Conservation (phyloP, 805 yeast genomes). For the Trichomonascus vanleenenianus region DNA sequence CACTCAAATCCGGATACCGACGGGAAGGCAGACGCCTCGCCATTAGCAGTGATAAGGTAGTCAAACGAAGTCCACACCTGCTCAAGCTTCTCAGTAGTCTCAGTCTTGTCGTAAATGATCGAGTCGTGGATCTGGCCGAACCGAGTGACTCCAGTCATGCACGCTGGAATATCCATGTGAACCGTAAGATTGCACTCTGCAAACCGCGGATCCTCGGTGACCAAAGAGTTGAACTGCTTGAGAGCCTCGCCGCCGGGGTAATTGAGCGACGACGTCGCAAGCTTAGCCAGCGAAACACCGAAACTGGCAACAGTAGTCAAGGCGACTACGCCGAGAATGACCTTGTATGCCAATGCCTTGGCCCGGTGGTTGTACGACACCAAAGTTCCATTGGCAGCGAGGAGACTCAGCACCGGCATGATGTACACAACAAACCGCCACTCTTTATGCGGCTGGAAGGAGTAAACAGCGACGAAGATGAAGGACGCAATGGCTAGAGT, state of each 20-base stretch:
- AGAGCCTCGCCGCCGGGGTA: slow-evolving; percentile 89
- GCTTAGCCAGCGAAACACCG: slow-evolving; percentile 41
- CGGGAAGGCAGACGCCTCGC: slow-evolving; percentile 5
- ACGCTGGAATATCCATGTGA: slow-evolving; percentile 71
- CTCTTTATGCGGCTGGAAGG: slow-evolving; percentile 86
- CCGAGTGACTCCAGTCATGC: slow-evolving; percentile 80
- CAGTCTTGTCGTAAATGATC: slow-evolving; percentile 69
- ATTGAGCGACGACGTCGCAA: slow-evolving; percentile 59
- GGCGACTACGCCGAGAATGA: slow-evolving; percentile 17
- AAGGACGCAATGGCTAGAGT: slow-evolving; percentile 45
- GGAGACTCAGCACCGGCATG: slow-evolving; percentile 57
- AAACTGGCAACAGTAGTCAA: slow-evolving; percentile 32
- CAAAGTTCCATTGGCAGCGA: slow-evolving; percentile 53
- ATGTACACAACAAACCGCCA: slow-evolving; percentile 83
- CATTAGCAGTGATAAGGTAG: slow-evolving; percentile 40
- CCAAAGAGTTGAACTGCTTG: slow-evolving; percentile 38
- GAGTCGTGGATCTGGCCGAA: slow-evolving; percentile 49
- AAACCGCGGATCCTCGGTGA: slow-evolving; percentile 19
- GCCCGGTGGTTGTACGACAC: slow-evolving; percentile 7
- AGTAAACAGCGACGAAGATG: slow-evolving; percentile 53
- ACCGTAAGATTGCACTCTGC: slow-evolving; percentile 27
- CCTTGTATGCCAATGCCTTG: slow-evolving; percentile 12
- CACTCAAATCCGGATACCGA: slow-evolving; percentile 29
- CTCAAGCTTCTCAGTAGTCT: slow-evolving; percentile 35
- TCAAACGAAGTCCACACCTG: slow-evolving; percentile 43